Percentiles rank a stretch among this genome's conserved stretches.
These are phyloP conservation scores for Grosmannia serpens DNA, from an alignment of 2,329 filamentous ascomycete genomes.

Conservation along the genomic window DNA sequence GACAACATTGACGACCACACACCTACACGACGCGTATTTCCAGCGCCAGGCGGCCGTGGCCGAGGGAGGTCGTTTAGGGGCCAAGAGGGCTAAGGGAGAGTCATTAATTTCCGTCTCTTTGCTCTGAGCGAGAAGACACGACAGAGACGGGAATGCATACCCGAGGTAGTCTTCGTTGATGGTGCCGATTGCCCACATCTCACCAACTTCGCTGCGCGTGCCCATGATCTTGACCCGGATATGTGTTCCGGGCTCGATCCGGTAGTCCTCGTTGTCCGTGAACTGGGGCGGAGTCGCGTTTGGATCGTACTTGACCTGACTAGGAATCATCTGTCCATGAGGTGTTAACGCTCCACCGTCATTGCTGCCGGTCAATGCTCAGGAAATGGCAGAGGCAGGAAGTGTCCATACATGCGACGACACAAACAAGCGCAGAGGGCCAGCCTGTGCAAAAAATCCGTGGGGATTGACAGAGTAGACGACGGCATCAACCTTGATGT, in stretches of 20 bases:
- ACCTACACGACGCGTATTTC: not conserved
- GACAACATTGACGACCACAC: not conserved
- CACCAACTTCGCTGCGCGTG: slow-evolving; percentile 82
- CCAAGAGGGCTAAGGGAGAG: slow-evolving; percentile 3
- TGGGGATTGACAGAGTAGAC: slow-evolving; percentile 85
- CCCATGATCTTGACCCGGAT: slow-evolving; percentile 91
- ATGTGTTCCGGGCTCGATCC: slow-evolving; percentile 88
- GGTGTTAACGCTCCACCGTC: not conserved
- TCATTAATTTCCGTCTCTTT: not conserved
- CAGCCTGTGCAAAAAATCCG: slow-evolving; percentile 80
- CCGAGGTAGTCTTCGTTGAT: slow-evolving; percentile 78
- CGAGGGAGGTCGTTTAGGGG: not conserved
- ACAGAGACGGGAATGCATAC: slow-evolving; percentile 26
- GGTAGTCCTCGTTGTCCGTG: slow-evolving; percentile 86
- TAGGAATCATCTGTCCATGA: slow-evolving; percentile 63
- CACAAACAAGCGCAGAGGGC: slow-evolving; percentile 67
- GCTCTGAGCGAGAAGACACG: not conserved
- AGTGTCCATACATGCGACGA: slow-evolving; percentile 59
- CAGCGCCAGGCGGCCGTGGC: not conserved
- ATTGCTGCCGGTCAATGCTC: not conserved
- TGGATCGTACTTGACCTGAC: slow-evolving; percentile 85
- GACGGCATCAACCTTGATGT: slow-evolving; percentile 72
- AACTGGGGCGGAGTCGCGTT: slow-evolving; percentile 96
- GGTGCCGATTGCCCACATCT: slow-evolving; percentile 94
- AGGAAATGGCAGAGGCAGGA: not conserved